Base-by-base conservation (phyloP, 2,329 filamentous ascomycete genomes). In the Ceratocystis alfenasii region DNA sequence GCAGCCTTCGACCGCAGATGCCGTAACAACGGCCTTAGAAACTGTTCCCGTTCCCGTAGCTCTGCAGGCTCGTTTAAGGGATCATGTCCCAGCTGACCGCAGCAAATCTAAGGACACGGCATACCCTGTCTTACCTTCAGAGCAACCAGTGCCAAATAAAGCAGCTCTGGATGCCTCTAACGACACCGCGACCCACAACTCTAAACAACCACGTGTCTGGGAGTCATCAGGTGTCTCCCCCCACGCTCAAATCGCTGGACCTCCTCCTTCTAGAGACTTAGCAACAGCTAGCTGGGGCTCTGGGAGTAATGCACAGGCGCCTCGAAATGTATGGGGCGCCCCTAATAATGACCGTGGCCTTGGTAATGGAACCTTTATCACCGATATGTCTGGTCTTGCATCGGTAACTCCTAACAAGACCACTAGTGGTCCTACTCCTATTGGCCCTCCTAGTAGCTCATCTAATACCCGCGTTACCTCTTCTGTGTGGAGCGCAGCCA, bases 341-440 rank as follows among this genome's bases (percentile, higher is more conserved):
- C 86, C 85, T n/a, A 83, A 84, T 65, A 86, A 83, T 70, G 85
- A 89, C 69, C 81, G 85, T 65, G 85, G 83, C 10, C 83, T 92
- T 22, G 88, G 88, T 2, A 92, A 92, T 73, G 88, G 88, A 55
- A 90, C 87, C 0, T 92, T 92, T 71, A 84, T 82, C 66, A 79
- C 83, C 12, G 83, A 85, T 69, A 78, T 87, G 64, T 73, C 78
- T 3, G 44, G 72, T 10, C 67, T 69, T 8, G 62, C 74, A 70
- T 66, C 75, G 71, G 67, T 75, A 17, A 5, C 53, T n/a, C 53
- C 53, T 1, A 30, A 12, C 6, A 57, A 57, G 53, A 15, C 22
- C 69, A 41, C 72, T 15, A 70, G 75, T 61, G 76, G 77, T 10
- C 81, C 81, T 1, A 76, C 79, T 0, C 82, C 78, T 15, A 78